Conservation (phyloP, 208 protist genomes). For the Wallacemonas sp. region DNA sequence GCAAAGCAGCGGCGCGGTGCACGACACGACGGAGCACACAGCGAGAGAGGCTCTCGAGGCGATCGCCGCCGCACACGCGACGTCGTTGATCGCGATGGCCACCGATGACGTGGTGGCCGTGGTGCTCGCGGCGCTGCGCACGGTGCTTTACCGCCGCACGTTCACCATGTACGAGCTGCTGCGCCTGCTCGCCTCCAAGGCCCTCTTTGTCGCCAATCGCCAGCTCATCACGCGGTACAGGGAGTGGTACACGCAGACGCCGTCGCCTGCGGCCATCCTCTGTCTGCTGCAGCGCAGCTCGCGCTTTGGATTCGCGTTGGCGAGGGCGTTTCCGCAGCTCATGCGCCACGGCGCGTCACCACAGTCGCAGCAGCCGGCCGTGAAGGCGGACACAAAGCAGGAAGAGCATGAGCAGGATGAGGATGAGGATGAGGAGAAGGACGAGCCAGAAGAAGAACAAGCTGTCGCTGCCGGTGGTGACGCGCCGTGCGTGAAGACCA, state of each 20-base stretch:
- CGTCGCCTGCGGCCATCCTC: slow-evolving; percentile 57
- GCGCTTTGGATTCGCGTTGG: slow-evolving; percentile 34
- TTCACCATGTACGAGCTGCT: slow-evolving; percentile 76
- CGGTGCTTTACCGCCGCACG: slow-evolving; percentile 59
- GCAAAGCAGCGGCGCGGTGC: background rate
- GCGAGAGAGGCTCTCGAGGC: background rate
- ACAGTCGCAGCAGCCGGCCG: background rate
- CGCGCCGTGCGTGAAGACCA: too few relatives aligned
- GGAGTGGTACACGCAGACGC: slow-evolving; percentile 56
- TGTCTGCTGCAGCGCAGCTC: slow-evolving; percentile 52
- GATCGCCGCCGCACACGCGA: slow-evolving; percentile 24
- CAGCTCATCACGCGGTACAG: slow-evolving; percentile 43
- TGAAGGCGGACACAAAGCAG: background rate
- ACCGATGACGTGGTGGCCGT: slow-evolving; percentile 34
- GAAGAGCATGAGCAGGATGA: slow-evolving; percentile 2
- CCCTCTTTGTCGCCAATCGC: slow-evolving; percentile 41
- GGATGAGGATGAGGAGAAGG: too few relatives aligned
- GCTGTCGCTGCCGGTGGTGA: too few relatives aligned
- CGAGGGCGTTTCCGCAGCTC: slow-evolving; percentile 28
- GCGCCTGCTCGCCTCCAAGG: slow-evolving; percentile 48
- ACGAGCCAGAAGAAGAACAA: too few relatives aligned
- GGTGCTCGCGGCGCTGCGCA: slow-evolving; percentile 47
- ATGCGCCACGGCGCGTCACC: background rate
- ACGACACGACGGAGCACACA: background rate
- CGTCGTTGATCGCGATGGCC: slow-evolving; percentile 11